Conservation (phyloP, 805 yeast species). For the Lachancea sp. region DNA sequence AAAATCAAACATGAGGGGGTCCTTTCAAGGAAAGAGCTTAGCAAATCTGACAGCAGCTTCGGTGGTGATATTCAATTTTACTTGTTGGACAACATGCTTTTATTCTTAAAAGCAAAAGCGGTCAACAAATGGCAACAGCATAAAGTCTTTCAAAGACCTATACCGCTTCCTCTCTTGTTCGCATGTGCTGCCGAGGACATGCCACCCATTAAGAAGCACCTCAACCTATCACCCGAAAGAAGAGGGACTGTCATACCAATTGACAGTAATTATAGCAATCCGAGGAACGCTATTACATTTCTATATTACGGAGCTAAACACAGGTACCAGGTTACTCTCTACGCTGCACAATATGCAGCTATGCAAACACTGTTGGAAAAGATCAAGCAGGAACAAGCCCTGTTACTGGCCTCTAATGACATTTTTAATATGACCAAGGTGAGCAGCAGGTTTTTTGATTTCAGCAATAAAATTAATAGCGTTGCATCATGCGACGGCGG, state of each 20-base stretch:
- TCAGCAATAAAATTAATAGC: slow-evolving; percentile 74
- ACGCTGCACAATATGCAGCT: slow-evolving; percentile 42
- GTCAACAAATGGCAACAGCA: slow-evolving; percentile 87
- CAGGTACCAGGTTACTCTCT: slow-evolving; percentile 38
- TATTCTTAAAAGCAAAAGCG: slow-evolving; percentile 78
- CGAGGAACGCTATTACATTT: slow-evolving; percentile 32
- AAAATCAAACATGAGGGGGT: slow-evolving; percentile 45
- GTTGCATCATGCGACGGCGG: slow-evolving; percentile 95
- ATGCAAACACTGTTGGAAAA: slow-evolving; percentile 78
- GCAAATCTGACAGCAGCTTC: slow-evolving; percentile 23
- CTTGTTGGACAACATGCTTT: slow-evolving; percentile 77
- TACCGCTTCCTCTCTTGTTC: slow-evolving; percentile 70
- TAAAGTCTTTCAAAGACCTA: slow-evolving; percentile 84
- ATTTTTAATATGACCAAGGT: slow-evolving; percentile 73
- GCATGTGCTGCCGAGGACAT: slow-evolving; percentile 73
- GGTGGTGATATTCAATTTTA: slow-evolving; percentile 76
- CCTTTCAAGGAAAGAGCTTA: slow-evolving; percentile 30
- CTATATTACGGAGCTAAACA: slow-evolving; percentile 34
- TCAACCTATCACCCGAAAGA: slow-evolving; percentile 29
- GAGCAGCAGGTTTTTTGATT: slow-evolving; percentile 69
- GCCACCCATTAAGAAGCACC: slow-evolving; percentile 49
- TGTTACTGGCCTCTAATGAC: slow-evolving; percentile 63
- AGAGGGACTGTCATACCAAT: slow-evolving; percentile 27
- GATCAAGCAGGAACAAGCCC: slow-evolving; percentile 71
- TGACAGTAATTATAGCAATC: slow-evolving; percentile 20